Evolutionary conservation across 352 stramenopile genomes (phyloP).

Genomic region (Aphanomyces euteiches): DNA sequence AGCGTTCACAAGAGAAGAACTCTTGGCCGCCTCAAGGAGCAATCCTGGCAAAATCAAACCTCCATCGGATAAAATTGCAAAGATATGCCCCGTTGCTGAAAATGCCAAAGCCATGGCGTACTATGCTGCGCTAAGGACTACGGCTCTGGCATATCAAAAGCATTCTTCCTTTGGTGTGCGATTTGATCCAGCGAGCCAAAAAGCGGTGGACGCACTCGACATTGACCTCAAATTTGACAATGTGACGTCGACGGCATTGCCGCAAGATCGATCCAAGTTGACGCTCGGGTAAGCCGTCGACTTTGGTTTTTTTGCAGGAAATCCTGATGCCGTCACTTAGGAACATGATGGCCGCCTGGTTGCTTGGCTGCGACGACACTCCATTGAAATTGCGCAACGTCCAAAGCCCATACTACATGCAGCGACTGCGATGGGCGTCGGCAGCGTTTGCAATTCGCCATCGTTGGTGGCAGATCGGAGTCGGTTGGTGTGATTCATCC

Average conservation of each 20-base stretch:
- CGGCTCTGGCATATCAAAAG: slow-evolving; percentile 58
- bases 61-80: slow-evolving; percentile 46
- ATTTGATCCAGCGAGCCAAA: slow-evolving; percentile 40
- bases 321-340: not conserved
- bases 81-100: slow-evolving; percentile 42
- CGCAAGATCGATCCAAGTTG: slow-evolving; percentile 44
- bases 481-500: slow-evolving; percentile 60
- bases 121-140: slow-evolving; percentile 60
- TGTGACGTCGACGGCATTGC: slow-evolving; percentile 43
- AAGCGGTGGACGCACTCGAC: slow-evolving; percentile 45
- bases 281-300: slow-evolving; percentile 35
- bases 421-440: slow-evolving; percentile 54
- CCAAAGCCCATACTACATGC: slow-evolving; percentile 45
- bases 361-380: slow-evolving; percentile 54
- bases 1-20: slow-evolving; percentile 64
- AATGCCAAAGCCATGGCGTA: slow-evolving; percentile 64
- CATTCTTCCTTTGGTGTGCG: slow-evolving; percentile 50
- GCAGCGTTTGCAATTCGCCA: slow-evolving; percentile 56
- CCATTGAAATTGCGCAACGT: slow-evolving; percentile 45
- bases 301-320: no score
- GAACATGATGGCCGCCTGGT: slow-evolving; percentile 53
- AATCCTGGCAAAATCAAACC: slow-evolving; percentile 47
- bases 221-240: slow-evolving; percentile 38
- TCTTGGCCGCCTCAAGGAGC: slow-evolving; percentile 39
- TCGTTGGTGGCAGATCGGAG: slow-evolving; percentile 60